Percentiles rank a stretch among this genome's conserved stretches.
phyloP scores from a whole-genome alignment of 495 filamentous ascomycete genomes.

The Staphylotrichum tortipilum region DNA sequence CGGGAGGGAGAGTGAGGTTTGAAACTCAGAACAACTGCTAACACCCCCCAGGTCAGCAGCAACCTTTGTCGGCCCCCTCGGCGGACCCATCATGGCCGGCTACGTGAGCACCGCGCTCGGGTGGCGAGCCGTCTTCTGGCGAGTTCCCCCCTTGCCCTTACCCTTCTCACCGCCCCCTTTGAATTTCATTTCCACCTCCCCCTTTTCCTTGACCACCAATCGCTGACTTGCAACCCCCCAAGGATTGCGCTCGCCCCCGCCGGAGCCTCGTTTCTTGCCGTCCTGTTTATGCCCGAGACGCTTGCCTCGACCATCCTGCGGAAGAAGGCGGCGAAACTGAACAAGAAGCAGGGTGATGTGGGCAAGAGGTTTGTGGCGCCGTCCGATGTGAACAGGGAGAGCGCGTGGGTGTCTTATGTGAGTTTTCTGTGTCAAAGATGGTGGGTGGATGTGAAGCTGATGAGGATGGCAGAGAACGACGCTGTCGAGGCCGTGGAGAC shows the following conservation, averaged over 20 bases:
- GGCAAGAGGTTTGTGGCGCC: constrained; percentile 11
- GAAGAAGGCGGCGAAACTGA: constrained; percentile 37
- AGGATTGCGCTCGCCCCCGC: constrained; percentile 39
- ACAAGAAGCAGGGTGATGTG: constrained; percentile 24
- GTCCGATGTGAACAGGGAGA: constrained; percentile 12
- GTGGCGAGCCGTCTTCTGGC: constrained; percentile 52
- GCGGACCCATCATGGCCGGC: constrained; percentile 43
- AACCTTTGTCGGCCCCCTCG: constrained; percentile 33
- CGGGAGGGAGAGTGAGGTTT: too few species aligned
- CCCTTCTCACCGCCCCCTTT: too few species aligned
- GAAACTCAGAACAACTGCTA: neutral
- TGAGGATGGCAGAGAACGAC: constrained; percentile 14
- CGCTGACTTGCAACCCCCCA: neutral
- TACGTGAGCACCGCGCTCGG: constrained; percentile 17
- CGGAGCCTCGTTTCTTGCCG: constrained; percentile 23
- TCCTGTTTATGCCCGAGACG: constrained; percentile 40
- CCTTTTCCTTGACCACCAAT: neutral
- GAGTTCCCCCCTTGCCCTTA: constrained; percentile 5
- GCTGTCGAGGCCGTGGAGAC: constrained; percentile 39
- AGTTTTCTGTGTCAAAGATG: neutral
- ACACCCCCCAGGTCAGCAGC: constrained; percentile 3
- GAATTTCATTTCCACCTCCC: neutral
- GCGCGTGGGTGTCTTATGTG: constrained; percentile 16
- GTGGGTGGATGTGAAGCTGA: neutral
- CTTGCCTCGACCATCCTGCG: constrained; percentile 41